Conservation (phyloP, 345 rosid species). For the Arabis hirsuta region DNA sequence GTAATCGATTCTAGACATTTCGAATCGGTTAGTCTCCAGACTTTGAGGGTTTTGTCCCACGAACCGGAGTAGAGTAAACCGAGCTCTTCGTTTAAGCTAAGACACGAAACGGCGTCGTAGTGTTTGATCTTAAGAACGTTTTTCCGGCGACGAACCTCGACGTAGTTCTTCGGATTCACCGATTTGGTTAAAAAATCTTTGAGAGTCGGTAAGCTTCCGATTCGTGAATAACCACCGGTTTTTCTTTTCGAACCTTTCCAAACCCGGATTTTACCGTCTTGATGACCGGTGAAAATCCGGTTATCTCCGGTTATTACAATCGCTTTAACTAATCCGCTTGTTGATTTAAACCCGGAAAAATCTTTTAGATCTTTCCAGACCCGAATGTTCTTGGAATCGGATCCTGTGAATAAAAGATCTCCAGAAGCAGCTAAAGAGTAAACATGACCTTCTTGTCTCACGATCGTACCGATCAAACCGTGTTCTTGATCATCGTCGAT, state of each 20-base stretch:
- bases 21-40: slow-evolving; percentile 62
- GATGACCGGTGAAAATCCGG: slow-evolving; percentile 70
- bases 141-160: slow-evolving; percentile 58
- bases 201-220: slow-evolving; percentile 57
- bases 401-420: slow-evolving; percentile 66
- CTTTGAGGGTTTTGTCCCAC: slow-evolving; percentile 69
- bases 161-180: slow-evolving; percentile 63
- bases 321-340: slow-evolving; percentile 62
- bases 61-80: slow-evolving; percentile 69
- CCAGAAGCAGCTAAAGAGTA: slow-evolving; percentile 69
- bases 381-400: slow-evolving; percentile 71
- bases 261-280: slow-evolving; percentile 70
- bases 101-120: slow-evolving; percentile 67
- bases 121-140: slow-evolving; percentile 59
- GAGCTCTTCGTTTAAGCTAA: slow-evolving; percentile 57
- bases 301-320: slow-evolving; percentile 47
- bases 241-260: slow-evolving; percentile 54
- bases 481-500: slow-evolving; percentile 30
- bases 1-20: slow-evolving; percentile 61
- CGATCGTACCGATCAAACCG: slow-evolving; percentile 61
- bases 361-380: slow-evolving; percentile 71
- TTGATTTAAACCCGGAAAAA: slow-evolving; percentile 61
- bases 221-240: slow-evolving; percentile 49
- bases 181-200: slow-evolving; percentile 58
- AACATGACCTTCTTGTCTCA: slow-evolving; percentile 68